Evolutionary conservation across 2,329 filamentous ascomycete genomes (phyloP).

Genomic region (Ustilaginoidea virens): DNA sequence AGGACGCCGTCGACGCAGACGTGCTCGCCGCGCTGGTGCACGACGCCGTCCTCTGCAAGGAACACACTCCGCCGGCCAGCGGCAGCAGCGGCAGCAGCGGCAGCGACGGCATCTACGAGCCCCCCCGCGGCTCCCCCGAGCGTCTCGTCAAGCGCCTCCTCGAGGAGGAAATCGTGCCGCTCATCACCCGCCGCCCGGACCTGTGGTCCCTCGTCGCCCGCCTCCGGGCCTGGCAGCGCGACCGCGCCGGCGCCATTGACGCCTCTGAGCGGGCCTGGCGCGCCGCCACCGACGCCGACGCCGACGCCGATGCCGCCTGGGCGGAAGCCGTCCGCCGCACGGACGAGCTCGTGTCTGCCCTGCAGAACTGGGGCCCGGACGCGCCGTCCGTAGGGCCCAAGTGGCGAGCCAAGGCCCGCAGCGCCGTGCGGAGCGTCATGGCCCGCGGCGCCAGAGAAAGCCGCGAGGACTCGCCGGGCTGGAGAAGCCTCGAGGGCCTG

Average conservation of each 20-base stretch:
- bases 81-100: slow-evolving; percentile 5
- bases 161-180: slow-evolving; percentile 58
- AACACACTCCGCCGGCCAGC: slow-evolving; percentile 11
- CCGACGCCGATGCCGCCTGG: slow-evolving; percentile 43
- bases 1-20: slow-evolving; percentile 61
- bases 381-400: slow-evolving; percentile 55
- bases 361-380: slow-evolving; percentile 61
- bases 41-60: slow-evolving; percentile 42
- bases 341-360: slow-evolving; percentile 63
- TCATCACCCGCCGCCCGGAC: slow-evolving; percentile 66
- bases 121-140: slow-evolving; percentile 40
- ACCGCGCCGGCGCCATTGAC: slow-evolving; percentile 58
- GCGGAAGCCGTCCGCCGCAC: slow-evolving; percentile 61
- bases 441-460: slow-evolving; percentile 63
- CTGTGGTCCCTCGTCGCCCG: slow-evolving; percentile 65
- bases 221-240: slow-evolving; percentile 57
- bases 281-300: slow-evolving; percentile 41
- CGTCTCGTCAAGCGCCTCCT: slow-evolving; percentile 55
- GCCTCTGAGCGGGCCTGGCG: slow-evolving; percentile 87
- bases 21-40: slow-evolving; percentile 58
- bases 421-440: slow-evolving; percentile 68
- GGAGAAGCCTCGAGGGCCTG: slow-evolving; percentile 41
- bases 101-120: slow-evolving; percentile 15
- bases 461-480: slow-evolving; percentile 67
- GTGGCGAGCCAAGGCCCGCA: slow-evolving; percentile 83